Base-by-base conservation (phyloP, 768 basidiomycete species). In the Ramaria sp. region DNA sequence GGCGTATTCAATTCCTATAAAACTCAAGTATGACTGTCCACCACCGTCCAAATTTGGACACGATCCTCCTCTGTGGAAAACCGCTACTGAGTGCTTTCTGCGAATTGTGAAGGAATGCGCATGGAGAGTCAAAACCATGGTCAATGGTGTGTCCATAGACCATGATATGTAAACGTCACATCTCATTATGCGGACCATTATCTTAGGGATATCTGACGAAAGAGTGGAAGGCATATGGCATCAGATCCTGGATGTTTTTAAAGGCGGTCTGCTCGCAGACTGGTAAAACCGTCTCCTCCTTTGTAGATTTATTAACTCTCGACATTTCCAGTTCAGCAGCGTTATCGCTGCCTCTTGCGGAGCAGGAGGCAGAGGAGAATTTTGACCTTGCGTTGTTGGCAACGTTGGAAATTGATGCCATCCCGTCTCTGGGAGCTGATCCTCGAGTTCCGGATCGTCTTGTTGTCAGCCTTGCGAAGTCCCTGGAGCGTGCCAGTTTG, bases 1-100 rank as follows among this genome's bases (percentile, higher is more conserved):
- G 88, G 86, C 92, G 0, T 93, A 89, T 63, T 81, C 88, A 4
- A 85, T 95, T 34, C 93, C 95, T 1, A 82, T 97, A 67, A 92
- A 93, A 65, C 73, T 98, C 61, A 94, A 94, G 70, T 95, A 97
- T 61, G 91, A 95, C 37, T 96, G 94, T 67, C 94, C 95, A 0
- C 72, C 88, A 0, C 80, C 95, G 0, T 91, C 87, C 41, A 92
- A 86, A 65, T 91, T 82, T 65, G 91, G 90, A 2, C 85, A 89
- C 54, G 95, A 94, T 64, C 71, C 69, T 20, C 92, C 94, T 0
- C 71, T 99, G 2, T 98, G 95, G 95, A 94, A 93, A 71, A 93
- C 91, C 0, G 94, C 92, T n/a, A 91, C 88, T 1, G 79, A 75
- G 13, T 83, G 76, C 63, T 91, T 91, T 69, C 72, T 93, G 64